Evolutionary conservation across 345 rosid genomes (phyloP), one percentile per base, ranked within the genome.

Genomic region (Eutrema yunnanense): DNA sequence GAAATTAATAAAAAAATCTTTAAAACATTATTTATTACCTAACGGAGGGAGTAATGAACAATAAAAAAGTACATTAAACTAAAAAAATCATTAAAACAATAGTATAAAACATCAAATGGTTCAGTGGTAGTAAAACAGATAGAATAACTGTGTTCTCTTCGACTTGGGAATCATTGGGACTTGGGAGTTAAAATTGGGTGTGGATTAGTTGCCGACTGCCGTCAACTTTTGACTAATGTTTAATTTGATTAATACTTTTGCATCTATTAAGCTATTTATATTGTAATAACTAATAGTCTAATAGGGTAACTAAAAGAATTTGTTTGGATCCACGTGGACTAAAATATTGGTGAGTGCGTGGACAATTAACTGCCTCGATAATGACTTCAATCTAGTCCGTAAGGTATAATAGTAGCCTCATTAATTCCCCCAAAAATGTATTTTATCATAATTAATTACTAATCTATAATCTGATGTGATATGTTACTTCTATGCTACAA

Each of bases 141-240:
- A 69, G 32, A 34, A 44, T 44, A 34, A 12, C 6, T 37, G 6
- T 59, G 55, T 69, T 46, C 9, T 46, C 56, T 27, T 47, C 6
- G 32, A 58, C 66, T 51, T 73, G 64, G 41, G 51, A 64, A 16
- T 16, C 16, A 16, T 16, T 16, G 16, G 16, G 32, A 58, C 66
- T 51, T 73, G 64, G 41, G 51, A 64, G 65, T 47, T 73, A 67
- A 67, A 74, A 64, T 32, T 65, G 66, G 60, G 38, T 5, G 72
- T 40, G 51, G 72, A 73, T 75, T 68, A 61, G 69, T 61, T 68
- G 69, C 78, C 61, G 36, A 75, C 69, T 12, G 65, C 79, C 74
- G 70, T 69, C 69, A 76, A 69, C 79, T 76, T 76, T 76, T 76
- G 79, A 76, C 75, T 70, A 70, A 56, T 64, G 56, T 56, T 63